Conservation (phyloP, 306 rosid genomes). For the Myrica gale region DNA sequence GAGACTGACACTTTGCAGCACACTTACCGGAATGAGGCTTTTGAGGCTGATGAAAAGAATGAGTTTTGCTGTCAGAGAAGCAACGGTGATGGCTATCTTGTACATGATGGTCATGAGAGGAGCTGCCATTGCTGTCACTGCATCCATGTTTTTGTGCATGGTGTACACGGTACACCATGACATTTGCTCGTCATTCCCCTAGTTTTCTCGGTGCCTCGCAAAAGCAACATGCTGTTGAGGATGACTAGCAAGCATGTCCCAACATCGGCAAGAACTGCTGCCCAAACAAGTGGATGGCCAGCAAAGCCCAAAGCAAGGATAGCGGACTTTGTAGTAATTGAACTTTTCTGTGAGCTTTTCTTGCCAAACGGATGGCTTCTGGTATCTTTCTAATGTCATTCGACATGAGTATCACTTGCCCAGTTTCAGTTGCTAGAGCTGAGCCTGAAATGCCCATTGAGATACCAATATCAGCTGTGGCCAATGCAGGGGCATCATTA, state of each 20-base stretch:
- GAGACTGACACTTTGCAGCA: conserved; percentile 37
- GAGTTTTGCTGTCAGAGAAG: conserved; percentile 38
- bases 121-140: conserved; percentile 21
- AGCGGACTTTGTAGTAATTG: conserved; percentile 55
- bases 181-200: conserved; percentile 46
- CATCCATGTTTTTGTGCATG: conserved; percentile 48
- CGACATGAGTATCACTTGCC: conserved; percentile 76
- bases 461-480: conserved; percentile 85
- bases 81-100: conserved; percentile 34
- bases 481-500: conserved; percentile 91
- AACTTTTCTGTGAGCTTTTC: conserved; percentile 61
- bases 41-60: conserved; percentile 23
- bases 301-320: conserved; percentile 70
- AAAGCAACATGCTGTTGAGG: conserved; percentile 84
- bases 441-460: conserved; percentile 99
- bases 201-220: conserved; percentile 42
- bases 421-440: conserved; percentile 85
- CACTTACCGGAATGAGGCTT: conserved; percentile 37
- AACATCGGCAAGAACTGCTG: conserved; percentile 97
- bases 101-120: conserved; percentile 35
- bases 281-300: conserved; percentile 96
- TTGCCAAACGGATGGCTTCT: conserved; percentile 71
- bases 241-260: conserved; percentile 87
- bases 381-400: conserved; percentile 85
- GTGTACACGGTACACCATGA: conserved; percentile 26